Conservation (phyloP, 2,329 filamentous ascomycete species). For the Falciphora oryzae region DNA sequence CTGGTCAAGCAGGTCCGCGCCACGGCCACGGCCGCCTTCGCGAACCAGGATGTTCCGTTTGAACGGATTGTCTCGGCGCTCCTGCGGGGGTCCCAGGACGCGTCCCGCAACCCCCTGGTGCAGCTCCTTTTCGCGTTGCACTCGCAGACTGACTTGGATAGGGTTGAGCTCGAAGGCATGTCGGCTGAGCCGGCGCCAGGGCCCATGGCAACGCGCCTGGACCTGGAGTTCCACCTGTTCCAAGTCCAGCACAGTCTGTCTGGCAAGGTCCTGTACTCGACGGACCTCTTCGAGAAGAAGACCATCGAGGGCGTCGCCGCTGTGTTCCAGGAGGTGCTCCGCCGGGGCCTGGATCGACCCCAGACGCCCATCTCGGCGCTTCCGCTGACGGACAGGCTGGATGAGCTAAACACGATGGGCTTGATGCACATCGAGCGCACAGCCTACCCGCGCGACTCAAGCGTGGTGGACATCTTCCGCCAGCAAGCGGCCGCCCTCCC, state of each 20-base stretch:
- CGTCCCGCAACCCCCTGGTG: conserved; percentile 2
- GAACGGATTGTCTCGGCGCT: conserved; percentile 2
- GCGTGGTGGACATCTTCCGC: conserved; percentile 4
- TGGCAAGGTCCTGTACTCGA: neutral
- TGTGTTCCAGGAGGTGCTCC: conserved; percentile 2
- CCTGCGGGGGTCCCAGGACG: neutral
- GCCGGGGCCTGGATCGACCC: neutral
- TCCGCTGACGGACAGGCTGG: neutral
- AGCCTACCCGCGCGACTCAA: neutral
- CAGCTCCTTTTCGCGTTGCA: conserved; percentile 1
- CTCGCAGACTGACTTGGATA: neutral
- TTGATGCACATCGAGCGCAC: neutral
- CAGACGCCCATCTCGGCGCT: neutral
- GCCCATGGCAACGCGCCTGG: neutral
- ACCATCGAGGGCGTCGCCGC: neutral
- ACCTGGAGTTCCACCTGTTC: conserved; percentile 2
- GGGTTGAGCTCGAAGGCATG: neutral
- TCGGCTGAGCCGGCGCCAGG: neutral
- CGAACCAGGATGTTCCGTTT: conserved; percentile 4
- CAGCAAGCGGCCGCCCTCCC: neutral
- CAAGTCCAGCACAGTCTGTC: neutral
- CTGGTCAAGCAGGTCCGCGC: neutral
- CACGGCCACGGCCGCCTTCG: conserved; percentile 1
- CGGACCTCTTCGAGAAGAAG: neutral
- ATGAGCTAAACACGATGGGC: neutral